phyloP scores from a whole-genome alignment of 2,329 filamentous ascomycete species.

The Pestalotiopsis sp. region DNA sequence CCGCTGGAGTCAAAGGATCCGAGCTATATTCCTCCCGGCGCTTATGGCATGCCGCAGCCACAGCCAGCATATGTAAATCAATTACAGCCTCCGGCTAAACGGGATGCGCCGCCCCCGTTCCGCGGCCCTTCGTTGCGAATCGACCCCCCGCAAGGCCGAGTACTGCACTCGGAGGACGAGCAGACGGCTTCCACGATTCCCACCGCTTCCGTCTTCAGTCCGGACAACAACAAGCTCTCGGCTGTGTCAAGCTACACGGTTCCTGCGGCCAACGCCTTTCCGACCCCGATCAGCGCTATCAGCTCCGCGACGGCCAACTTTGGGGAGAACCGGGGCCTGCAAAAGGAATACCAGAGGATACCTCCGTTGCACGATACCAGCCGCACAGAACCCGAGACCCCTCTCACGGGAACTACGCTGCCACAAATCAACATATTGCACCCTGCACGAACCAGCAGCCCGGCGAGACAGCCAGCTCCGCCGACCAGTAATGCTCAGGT shows the following conservation, averaged over 20 bases:
- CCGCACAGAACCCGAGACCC: conserved; percentile 55
- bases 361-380: conserved; percentile 61
- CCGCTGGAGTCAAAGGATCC: conserved; percentile 84
- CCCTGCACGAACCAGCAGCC: conserved; percentile 50
- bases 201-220: conserved; percentile 57
- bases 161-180: conserved; percentile 58
- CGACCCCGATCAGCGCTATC: conserved; percentile 62
- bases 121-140: conserved; percentile 63
- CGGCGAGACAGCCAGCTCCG: conserved; percentile 27
- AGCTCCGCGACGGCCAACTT: conserved; percentile 33
- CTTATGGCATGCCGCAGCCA: conserved; percentile 60
- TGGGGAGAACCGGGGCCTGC: conserved; percentile 31
- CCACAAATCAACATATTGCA: conserved; percentile 60
- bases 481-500: conserved; percentile 48
- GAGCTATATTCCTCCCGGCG: conserved; percentile 59
- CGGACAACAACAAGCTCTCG: conserved; percentile 63
- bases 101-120: conserved; percentile 59
- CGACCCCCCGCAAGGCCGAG: conserved; percentile 60
- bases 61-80: conserved; percentile 28
- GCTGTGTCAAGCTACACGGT: conserved; percentile 51
- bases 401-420: conserved; percentile 50
- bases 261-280: conserved; percentile 52
- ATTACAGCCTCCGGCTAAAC: conserved; percentile 39
- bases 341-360: conserved; percentile 59
- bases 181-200: conserved; percentile 59